phyloP scores from a whole-genome alignment of 2,329 filamentous ascomycete species.

The Metarhizium humberi region DNA sequence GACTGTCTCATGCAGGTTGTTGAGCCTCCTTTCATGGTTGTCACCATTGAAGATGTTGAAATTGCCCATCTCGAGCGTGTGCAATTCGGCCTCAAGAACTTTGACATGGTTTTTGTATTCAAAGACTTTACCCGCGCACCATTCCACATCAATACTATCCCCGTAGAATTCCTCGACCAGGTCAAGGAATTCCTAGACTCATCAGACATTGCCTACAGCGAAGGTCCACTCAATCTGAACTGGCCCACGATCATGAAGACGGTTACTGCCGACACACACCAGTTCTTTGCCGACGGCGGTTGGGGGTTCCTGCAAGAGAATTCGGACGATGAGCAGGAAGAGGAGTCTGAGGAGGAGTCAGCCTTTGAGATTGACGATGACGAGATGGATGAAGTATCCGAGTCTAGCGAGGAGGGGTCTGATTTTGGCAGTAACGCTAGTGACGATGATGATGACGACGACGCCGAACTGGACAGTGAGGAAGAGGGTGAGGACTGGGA shows the following conservation, averaged over 20 bases:
- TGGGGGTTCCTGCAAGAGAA: slow-evolving; percentile 90
- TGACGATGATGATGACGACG: slow-evolving; percentile 66
- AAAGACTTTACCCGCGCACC: slow-evolving; percentile 91
- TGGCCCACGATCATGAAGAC: slow-evolving; percentile 99
- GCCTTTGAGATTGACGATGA: slow-evolving; percentile 86
- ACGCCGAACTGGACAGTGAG: slow-evolving; percentile 54
- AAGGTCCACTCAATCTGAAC: slow-evolving; percentile 94
- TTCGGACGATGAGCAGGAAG: slow-evolving; percentile 73
- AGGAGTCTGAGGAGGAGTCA: slow-evolving; percentile 80
- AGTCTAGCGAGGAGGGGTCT: slow-evolving; percentile 70
- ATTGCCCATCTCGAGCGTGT: slow-evolving; percentile 94
- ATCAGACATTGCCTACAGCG: slow-evolving; percentile 86
- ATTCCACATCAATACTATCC: slow-evolving; percentile 95
- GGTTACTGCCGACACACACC: slow-evolving; percentile 83
- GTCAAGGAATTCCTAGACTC: slow-evolving; percentile 98
- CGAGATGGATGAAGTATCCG: slow-evolving; percentile 75
- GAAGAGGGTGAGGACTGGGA: slow-evolving; percentile 89
- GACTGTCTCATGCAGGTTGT: slow-evolving; percentile 96
- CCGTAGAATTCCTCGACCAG: slow-evolving; percentile 84
- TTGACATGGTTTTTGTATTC: slow-evolving; percentile 96
- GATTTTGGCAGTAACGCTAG: slow-evolving; percentile 89
- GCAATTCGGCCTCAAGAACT: slow-evolving; percentile 95
- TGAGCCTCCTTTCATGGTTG: slow-evolving; percentile 91
- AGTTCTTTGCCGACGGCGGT: slow-evolving; percentile 90
- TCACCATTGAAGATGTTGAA: slow-evolving; percentile 93